phyloP scores from a whole-genome alignment of 225 moss, liverwort and hornwort genomes.

The Asterella californica region DNA sequence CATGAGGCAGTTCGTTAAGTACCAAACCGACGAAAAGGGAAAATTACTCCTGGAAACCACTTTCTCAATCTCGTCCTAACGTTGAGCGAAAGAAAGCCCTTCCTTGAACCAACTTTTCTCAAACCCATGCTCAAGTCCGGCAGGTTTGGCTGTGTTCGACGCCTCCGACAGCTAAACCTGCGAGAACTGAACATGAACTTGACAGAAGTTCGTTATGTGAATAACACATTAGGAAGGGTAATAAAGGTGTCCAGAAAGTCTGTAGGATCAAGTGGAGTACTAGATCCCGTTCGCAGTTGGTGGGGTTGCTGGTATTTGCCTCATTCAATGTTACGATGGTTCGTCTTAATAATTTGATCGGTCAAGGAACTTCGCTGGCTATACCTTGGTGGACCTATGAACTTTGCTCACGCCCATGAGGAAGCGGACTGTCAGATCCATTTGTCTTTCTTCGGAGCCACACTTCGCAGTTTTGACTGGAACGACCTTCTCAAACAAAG shows the following conservation, averaged over 20 bases:
- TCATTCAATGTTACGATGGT: background rate
- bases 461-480: constrained; percentile 82
- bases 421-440: constrained; percentile 90
- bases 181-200: constrained; percentile 3
- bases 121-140: background rate
- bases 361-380: background rate
- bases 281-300: background rate
- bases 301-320: background rate
- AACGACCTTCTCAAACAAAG: constrained; percentile 87
- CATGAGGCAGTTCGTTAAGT: background rate
- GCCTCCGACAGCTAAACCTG: background rate
- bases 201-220: background rate
- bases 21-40: background rate
- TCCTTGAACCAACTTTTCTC: background rate
- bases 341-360: background rate
- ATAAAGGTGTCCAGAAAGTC: background rate
- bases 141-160: background rate
- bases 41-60: background rate
- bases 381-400: constrained; percentile 85
- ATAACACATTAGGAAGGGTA: background rate
- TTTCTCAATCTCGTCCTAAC: background rate
- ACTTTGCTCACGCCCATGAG: constrained; percentile 94
- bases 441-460: constrained; percentile 81
- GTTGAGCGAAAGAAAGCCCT: background rate
- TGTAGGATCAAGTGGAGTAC: background rate